phyloP scores from a whole-genome alignment of 768 basidiomycete genomes.

The Lentinula boryana region DNA sequence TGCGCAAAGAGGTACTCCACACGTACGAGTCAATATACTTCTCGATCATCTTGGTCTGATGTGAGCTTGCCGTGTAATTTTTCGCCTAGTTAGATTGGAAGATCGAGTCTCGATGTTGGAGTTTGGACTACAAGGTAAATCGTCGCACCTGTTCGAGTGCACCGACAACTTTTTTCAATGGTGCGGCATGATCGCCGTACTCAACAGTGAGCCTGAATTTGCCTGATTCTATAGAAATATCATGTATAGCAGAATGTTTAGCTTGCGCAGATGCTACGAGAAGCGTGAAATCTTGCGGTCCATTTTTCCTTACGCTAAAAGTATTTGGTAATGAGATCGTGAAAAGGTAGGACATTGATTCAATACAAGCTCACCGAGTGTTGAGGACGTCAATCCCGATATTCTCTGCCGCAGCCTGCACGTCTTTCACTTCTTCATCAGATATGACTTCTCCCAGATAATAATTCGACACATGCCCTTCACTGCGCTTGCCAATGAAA shows the following conservation, averaged over 20 bases:
- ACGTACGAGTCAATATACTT: constrained; percentile 73
- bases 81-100: constrained; percentile 45
- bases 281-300: constrained; percentile 55
- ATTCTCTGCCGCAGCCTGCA: constrained; percentile 73
- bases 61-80: constrained; percentile 66
- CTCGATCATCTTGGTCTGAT: constrained; percentile 69
- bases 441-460: constrained; percentile 69
- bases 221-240: constrained; percentile 34
- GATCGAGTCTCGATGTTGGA: not conserved
- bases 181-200: constrained; percentile 68
- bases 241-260: constrained; percentile 33
- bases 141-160: constrained; percentile 52
- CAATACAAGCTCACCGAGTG: constrained; percentile 50
- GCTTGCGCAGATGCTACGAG: constrained; percentile 65
- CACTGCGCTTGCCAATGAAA: constrained; percentile 72
- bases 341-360: not conserved
- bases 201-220: constrained; percentile 55
- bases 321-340: not conserved
- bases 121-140: not conserved
- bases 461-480: constrained; percentile 81
- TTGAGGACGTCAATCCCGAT: constrained; percentile 74
- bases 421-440: constrained; percentile 72
- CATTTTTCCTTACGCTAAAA: constrained; percentile 65
- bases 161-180: constrained; percentile 46
- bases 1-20: not conserved